Percentiles rank a stretch among this genome's conserved stretches.
Evolutionary conservation across 441 rosid species (phyloP).

Genomic region (Metrosideros polymorpha): DNA sequence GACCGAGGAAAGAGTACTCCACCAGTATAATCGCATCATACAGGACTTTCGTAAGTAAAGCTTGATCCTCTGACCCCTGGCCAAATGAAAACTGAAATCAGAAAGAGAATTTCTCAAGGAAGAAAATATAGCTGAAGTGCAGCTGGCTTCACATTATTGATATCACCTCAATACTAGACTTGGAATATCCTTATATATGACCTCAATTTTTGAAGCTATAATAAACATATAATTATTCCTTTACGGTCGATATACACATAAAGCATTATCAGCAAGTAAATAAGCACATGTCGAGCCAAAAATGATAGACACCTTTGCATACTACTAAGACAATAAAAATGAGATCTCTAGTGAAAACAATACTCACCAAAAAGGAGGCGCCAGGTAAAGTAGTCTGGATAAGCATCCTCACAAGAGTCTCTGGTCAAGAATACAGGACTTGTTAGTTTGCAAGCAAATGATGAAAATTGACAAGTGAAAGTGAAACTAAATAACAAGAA

Average conservation of each 20-base stretch:
- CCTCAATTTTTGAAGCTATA: background rate
- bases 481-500: background rate
- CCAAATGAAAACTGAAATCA: background rate
- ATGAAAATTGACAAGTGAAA: background rate
- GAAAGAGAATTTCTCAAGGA: background rate
- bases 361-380: constrained; percentile 33
- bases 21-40: constrained; percentile 36
- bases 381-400: constrained; percentile 31
- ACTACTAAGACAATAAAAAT: background rate
- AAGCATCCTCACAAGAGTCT: constrained; percentile 36
- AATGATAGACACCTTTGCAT: background rate
- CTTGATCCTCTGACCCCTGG: constrained; percentile 33
- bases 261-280: background rate
- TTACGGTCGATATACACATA: background rate
- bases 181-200: background rate
- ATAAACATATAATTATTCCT: background rate
- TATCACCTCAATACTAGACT: background rate
- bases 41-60: constrained; percentile 25
- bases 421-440: constrained; percentile 15
- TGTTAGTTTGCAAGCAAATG: background rate
- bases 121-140: background rate
- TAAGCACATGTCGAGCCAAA: background rate
- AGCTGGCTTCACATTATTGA: background rate
- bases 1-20: constrained; percentile 35
- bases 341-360: background rate